phyloP scores from a whole-genome alignment of 306 rosid genomes.

The Spatholobus suberectus region DNA sequence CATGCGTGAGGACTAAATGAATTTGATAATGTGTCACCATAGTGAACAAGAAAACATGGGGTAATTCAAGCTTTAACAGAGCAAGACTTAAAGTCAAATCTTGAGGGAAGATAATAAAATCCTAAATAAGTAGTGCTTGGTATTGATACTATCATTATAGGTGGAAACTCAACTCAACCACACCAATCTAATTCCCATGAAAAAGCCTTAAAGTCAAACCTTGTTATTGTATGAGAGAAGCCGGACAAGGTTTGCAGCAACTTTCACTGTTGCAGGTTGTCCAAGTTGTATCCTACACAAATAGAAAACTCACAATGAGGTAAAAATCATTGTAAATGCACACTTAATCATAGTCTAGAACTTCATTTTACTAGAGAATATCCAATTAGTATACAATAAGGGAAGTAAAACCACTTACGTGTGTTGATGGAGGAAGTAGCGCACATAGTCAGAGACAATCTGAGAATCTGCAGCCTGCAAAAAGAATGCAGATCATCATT shows the following conservation, averaged over 20 bases:
- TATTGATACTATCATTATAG: not conserved
- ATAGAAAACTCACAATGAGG: constrained; percentile 23
- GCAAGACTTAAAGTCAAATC: not conserved
- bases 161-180: constrained; percentile 23
- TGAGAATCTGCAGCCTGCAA: constrained; percentile 98
- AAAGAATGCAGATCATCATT: constrained; percentile 16
- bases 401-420: constrained; percentile 60
- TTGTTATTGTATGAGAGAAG: constrained; percentile 88
- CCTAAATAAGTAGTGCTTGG: not conserved
- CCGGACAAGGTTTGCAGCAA: constrained; percentile 92
- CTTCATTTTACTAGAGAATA: constrained; percentile 1
- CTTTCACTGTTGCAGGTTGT: constrained; percentile 95
- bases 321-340: not conserved
- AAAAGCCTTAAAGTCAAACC: constrained; percentile 54
- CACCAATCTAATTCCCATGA: constrained; percentile 2
- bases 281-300: constrained; percentile 87
- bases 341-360: constrained; percentile 16
- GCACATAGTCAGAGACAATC: constrained; percentile 89
- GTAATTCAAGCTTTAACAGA: not conserved
- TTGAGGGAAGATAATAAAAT: not conserved
- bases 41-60: not conserved
- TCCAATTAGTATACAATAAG: not conserved
- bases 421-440: constrained; percentile 93
- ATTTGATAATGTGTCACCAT: not conserved
- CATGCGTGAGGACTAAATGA: not conserved